Base-by-base conservation (phyloP, 495 filamentous ascomycete species). In the Rusavskia elegans region DNA sequence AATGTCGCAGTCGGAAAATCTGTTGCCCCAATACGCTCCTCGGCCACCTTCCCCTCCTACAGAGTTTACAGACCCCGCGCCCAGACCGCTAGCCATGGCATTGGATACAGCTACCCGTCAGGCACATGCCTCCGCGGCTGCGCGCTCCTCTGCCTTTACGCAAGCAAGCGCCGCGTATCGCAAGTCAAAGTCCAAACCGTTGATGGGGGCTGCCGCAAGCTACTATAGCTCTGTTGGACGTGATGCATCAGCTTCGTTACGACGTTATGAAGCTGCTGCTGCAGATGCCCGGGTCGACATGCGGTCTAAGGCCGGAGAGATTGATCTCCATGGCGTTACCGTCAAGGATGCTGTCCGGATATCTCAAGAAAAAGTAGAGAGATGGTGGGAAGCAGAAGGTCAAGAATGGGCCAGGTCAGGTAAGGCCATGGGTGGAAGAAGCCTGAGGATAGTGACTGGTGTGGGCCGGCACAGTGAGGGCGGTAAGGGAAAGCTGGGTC, bases 311-410 rank as follows among this genome's bases (percentile, higher is more conserved):
- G 49, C 60, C 3, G 66, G 64, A 53, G 66, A 62, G 56, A 66
- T 94, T 10, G 89, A 98, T 67, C 69, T 98, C 23, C 92, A 98
- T 61, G 88, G 88, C 11, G 77, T 93, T 14, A 80, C 72, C 21
- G 89, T 96, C 1, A 65, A 77, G 37, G 84, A 95, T 63, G 90
- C 81, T 0, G 71, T 85, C 10, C 72, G 84, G 8, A 95, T 96
- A 45, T 76, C 84, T 1, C 75, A 73, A 36, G 74, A 79, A 37
- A 69, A 75, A 16, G 82, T 85, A 0, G 72, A 75, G 50, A 64
- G 59, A 8, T 98, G 92, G 92, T 98, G 90, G 92, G 72, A 81
- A 10, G 68, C 69, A 3, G 69, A 87, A 11, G 82, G 82, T 2
- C 65, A 70, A 52, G 62, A 72, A 41, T 60, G 63, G 53, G 51